These are phyloP conservation scores for Udeniomyces megalosporus DNA, from an alignment of 768 basidiomycete genomes.

Conservation along the genomic window DNA sequence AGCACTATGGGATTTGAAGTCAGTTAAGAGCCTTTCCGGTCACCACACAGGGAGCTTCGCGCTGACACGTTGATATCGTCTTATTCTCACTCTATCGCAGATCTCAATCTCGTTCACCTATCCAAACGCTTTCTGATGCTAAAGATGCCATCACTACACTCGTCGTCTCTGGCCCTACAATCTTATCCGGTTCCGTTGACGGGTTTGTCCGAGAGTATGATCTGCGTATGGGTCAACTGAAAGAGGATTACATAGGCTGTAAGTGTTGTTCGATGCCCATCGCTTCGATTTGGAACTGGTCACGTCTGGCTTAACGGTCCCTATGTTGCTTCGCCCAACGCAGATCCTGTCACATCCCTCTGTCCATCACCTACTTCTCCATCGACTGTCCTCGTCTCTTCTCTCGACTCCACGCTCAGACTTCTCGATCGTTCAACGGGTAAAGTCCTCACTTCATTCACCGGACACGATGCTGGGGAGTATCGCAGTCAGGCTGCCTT, in stretches of 20 bases:
- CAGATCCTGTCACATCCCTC: constrained; percentile 76
- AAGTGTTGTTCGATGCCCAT: constrained; percentile 24
- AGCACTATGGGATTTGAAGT: constrained; percentile 14
- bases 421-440: constrained; percentile 73
- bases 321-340: background rate
- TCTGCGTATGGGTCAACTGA: constrained; percentile 76
- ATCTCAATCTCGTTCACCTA: constrained; percentile 16
- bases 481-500: constrained; percentile 73
- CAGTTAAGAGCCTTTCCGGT: background rate
- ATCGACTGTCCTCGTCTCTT: constrained; percentile 60
- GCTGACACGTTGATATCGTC: background rate
- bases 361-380: constrained; percentile 41
- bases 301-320: background rate
- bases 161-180: constrained; percentile 32
- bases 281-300: background rate
- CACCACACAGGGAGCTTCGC: no score
- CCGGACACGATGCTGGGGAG: constrained; percentile 52
- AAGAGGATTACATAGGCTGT: constrained; percentile 82
- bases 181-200: constrained; percentile 75
- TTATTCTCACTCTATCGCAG: background rate
- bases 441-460: constrained; percentile 57
- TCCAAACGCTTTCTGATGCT: constrained; percentile 54
- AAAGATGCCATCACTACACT: constrained; percentile 72
- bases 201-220: constrained; percentile 88
- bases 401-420: constrained; percentile 68